These are phyloP conservation scores for Dactylella cylindrospora DNA, from an alignment of 2,329 filamentous ascomycete species.

Conservation along the genomic window DNA sequence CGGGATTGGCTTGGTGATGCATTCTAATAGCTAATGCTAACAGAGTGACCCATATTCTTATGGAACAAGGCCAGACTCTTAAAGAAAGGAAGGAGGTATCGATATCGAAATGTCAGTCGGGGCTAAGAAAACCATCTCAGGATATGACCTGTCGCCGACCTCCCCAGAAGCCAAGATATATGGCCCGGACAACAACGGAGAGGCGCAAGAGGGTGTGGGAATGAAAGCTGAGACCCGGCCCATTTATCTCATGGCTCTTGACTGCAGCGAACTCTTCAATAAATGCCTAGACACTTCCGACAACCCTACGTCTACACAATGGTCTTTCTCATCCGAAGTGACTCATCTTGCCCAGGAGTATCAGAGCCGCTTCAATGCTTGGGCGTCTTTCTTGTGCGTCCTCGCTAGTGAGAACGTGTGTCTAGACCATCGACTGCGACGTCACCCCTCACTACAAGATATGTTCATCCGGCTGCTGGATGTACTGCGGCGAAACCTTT, in stretches of 20 bases:
- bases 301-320: neutral
- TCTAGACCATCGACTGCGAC: slow-evolving; percentile 2
- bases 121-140: neutral
- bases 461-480: slow-evolving; percentile 8
- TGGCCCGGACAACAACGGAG: slow-evolving; percentile 3
- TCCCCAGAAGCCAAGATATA: slow-evolving; percentile 1
- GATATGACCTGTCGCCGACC: slow-evolving; percentile 1
- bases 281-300: slow-evolving; percentile 2
- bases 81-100: too few relatives aligned
- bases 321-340: neutral
- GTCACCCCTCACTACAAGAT: slow-evolving; percentile 1
- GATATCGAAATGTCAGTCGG: neutral
- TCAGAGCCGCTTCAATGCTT: slow-evolving; percentile 5
- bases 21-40: too few relatives aligned
- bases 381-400: slow-evolving; percentile 2
- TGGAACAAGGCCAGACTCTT: too few relatives aligned
- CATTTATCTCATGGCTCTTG: slow-evolving; percentile 4
- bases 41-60: too few relatives aligned
- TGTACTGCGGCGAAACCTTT: slow-evolving; percentile 8
- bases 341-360: slow-evolving; percentile 2
- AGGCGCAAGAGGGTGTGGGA: neutral
- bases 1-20: too few relatives aligned
- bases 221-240: neutral
- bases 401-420: slow-evolving; percentile 1
- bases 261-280: slow-evolving; percentile 4